Evolutionary conservation across 495 filamentous ascomycete genomes (phyloP).

Genomic region (Xylaria flabelliformis): DNA sequence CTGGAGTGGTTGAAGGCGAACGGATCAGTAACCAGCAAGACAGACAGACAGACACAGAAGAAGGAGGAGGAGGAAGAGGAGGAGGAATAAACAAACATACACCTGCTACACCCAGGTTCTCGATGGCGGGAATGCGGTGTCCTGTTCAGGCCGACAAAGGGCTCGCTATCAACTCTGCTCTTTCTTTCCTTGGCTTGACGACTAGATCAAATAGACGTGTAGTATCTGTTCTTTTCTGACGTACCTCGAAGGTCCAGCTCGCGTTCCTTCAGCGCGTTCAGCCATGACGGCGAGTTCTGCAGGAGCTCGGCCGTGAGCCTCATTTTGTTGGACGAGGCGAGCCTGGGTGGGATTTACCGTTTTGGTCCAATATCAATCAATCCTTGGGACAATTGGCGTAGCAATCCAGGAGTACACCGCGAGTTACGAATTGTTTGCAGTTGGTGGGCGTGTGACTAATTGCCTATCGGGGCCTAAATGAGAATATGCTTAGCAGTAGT

Average conservation of each 20-base stretch:
- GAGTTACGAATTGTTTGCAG: not conserved
- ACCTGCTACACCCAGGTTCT: constrained; percentile 95
- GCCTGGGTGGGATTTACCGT: constrained; percentile 25
- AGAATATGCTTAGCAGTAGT: no score
- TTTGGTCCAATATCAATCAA: not conserved
- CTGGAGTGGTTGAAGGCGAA: constrained; percentile 37
- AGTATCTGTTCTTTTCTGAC: constrained; percentile 99
- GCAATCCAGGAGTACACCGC: not conserved
- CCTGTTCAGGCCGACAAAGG: constrained; percentile 68
- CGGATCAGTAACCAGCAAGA: constrained; percentile 4
- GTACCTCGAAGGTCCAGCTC: constrained; percentile 99
- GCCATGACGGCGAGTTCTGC: constrained; percentile 88
- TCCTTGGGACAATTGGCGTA: not conserved
- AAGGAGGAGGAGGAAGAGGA: constrained; percentile 16
- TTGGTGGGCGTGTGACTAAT: not conserved
- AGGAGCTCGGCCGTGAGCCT: constrained; percentile 95
- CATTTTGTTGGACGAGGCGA: constrained; percentile 58
- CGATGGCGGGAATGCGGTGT: constrained; percentile 96
- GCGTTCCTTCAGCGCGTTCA: constrained; percentile 96
- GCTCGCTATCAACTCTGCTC: constrained; percentile 86
- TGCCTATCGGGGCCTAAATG: not conserved
- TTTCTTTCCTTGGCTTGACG: constrained; percentile 46
- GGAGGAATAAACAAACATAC: constrained; percentile 55
- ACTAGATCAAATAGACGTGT: constrained; percentile 70
- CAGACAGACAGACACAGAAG: not conserved